A percentile compares a stretch with the other conserved stretches of the same genome.
These are phyloP conservation scores for Mangifera indica DNA, from an alignment of 345 rosid genomes.

Conservation along the genomic window DNA sequence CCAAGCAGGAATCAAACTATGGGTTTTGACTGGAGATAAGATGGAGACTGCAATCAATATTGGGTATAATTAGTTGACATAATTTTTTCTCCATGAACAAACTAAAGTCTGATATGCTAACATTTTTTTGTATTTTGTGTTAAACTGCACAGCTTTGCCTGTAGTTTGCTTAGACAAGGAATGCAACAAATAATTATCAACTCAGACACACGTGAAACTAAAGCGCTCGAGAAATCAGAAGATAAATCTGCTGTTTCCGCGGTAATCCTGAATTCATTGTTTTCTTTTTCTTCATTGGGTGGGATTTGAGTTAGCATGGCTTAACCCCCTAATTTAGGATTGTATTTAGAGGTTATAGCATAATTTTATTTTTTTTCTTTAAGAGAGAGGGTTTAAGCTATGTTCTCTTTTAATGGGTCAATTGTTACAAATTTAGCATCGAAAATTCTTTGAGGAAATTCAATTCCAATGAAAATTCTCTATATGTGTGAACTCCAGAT, in stretches of 20 bases:
- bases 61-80: conserved; percentile 46
- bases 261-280: conserved; percentile 34
- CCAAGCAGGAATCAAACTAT: conserved; percentile 90
- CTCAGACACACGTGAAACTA: conserved; percentile 64
- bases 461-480: background rate
- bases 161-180: conserved; percentile 95
- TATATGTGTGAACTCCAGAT: no score
- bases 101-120: conserved; percentile 18
- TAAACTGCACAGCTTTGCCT: conserved; percentile 66
- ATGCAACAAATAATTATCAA: conserved; percentile 85
- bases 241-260: conserved; percentile 56
- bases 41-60: conserved; percentile 98
- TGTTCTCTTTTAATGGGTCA: background rate
- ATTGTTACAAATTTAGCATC: background rate
- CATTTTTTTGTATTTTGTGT: conserved; percentile 23
- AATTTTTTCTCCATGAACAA: background rate
- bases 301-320: background rate
- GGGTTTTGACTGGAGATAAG: conserved; percentile 98
- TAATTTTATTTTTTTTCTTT: background rate
- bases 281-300: background rate
- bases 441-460: background rate
- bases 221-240: conserved; percentile 67
- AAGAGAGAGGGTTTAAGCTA: no score
- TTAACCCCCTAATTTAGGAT: no score
- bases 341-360: background rate